Evolutionary conservation across 345 rosid species (phyloP).

Genomic region (Euclidium syriacum): DNA sequence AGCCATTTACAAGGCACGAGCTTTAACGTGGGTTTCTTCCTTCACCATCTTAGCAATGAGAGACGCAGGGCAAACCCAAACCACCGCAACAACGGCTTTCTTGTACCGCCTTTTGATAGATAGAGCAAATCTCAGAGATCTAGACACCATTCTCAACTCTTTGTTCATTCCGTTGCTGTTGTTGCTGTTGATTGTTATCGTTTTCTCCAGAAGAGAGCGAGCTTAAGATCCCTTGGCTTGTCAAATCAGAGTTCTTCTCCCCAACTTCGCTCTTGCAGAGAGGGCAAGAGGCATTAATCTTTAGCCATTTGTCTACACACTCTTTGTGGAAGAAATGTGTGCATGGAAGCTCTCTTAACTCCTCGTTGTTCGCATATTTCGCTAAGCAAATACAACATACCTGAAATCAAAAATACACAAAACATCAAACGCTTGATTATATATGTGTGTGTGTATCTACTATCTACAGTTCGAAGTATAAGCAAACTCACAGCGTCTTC

Average conservation of each 20-base stretch:
- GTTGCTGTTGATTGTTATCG: conserved; percentile 24
- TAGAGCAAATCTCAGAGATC: conserved; percentile 10
- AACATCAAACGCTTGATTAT: background rate
- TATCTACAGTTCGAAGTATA: background rate
- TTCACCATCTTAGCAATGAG: background rate
- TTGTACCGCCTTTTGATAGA: background rate
- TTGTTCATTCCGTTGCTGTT: conserved; percentile 34
- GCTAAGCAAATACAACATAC: conserved; percentile 97
- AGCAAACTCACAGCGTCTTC: conserved; percentile 77
- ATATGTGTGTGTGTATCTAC: background rate
- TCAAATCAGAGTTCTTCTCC: conserved; percentile 41
- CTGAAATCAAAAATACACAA: conserved; percentile 26
- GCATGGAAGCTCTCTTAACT: conserved; percentile 87
- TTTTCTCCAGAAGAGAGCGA: conserved; percentile 34
- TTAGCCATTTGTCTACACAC: conserved; percentile 95
- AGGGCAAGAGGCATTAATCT: conserved; percentile 89
- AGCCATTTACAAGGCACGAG: conserved; percentile 5
- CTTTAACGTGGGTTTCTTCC: conserved; percentile 1
- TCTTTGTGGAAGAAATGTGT: conserved; percentile 92
- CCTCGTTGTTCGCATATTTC: conserved; percentile 87
- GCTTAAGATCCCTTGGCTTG: conserved; percentile 35
- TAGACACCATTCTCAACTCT: conserved; percentile 36
- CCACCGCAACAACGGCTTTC: conserved; percentile 10
- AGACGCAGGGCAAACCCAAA: background rate
- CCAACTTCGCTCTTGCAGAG: conserved; percentile 91